Base-by-base conservation (phyloP, 2,329 filamentous ascomycete species). In the Stachybotrys chlorohalonatus region DNA sequence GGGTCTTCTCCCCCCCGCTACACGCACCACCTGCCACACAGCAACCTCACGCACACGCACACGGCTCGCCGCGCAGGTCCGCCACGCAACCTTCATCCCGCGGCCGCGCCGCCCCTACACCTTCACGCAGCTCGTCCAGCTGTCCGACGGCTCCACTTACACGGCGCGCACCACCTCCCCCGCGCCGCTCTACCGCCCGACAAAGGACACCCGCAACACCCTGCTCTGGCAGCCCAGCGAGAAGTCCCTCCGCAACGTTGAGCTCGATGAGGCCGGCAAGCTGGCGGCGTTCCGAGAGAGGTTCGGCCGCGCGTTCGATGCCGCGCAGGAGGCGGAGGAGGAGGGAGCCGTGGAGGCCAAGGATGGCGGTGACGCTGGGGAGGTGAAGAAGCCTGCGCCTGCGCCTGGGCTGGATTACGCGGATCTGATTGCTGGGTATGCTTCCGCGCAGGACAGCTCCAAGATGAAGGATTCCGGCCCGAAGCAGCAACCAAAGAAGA, bases 41-140 rank as follows among this genome's bases (percentile, higher is more conserved):
- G 59, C 56, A 55, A 55, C 63, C 54, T 55, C 61, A 6, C 58
- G 59, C 36, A 59, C 57, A 49, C 59, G 63, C 56, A 58, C 66
- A 24, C 57, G 58, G 60, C 52, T 60, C 63, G 62, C 71, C 73
- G 72, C 57, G 52, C 87, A 92, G 75, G 78, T 84, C 68, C 86
- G 91, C 57, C 84, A 90, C 68, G 94, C 94, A 53, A 91, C 89
- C 30, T 87, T 96, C 59, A 83, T 97, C 67, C 82, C 81, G 58
- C 90, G 94, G 15, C 91, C 91, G n/a, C 88, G 91, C 66, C 84
- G 92, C 6, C 93, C 94, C 47, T 97, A 96, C 79, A 90, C 87
- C 62, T 97, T 96, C 79, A 96, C 93, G n/a, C 94, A 99, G 74
- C 82, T 99, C 57, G 80, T 99, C 62, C 92, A 91, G 53, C 86